Conservation (phyloP, 1,139 yeast genomes). For the Hansenula sp. region DNA sequence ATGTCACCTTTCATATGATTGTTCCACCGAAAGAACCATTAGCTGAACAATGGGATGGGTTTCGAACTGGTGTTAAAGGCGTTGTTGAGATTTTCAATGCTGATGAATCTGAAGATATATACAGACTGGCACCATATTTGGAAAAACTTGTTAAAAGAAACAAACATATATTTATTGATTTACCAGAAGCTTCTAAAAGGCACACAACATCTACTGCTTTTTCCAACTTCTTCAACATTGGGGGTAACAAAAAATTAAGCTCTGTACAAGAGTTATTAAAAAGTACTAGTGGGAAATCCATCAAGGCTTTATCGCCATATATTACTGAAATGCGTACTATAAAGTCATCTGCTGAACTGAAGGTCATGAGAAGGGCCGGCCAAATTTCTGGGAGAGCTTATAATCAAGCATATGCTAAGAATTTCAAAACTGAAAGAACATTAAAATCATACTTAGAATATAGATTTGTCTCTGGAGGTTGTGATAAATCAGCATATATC, state of each 20-base stretch:
- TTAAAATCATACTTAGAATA: constrained; percentile 81
- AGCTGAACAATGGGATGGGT: constrained; percentile 94
- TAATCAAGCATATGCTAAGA: constrained; percentile 72
- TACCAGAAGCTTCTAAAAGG: constrained; percentile 18
- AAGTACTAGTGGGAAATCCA: constrained; percentile 28
- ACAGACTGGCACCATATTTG: constrained; percentile 39
- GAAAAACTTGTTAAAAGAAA: constrained; percentile 42
- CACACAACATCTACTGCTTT: constrained; percentile 14
- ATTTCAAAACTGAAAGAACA: constrained; percentile 69
- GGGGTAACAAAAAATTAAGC: constrained; percentile 21
- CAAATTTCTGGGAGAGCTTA: constrained; percentile 79
- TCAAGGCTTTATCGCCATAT: constrained; percentile 42
- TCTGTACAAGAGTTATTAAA: constrained; percentile 24
- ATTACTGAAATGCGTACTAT: constrained; percentile 59
- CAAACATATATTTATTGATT: constrained; percentile 48
- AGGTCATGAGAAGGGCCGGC: constrained; percentile 78
- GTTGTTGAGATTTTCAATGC: constrained; percentile 85
- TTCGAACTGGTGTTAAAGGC: constrained; percentile 81
- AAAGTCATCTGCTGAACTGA: constrained; percentile 75
- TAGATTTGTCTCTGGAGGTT: constrained; percentile 79
- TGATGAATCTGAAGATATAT: constrained; percentile 60
- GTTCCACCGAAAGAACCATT: constrained; percentile 80
- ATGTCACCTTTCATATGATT: constrained; percentile 65
- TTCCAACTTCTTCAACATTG: constrained; percentile 19
- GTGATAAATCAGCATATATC: constrained; percentile 84